Evolutionary conservation across 306 rosid genomes (phyloP), one percentile per base, ranked within the genome.

Genomic region (Pterocarpus macrocarpus): DNA sequence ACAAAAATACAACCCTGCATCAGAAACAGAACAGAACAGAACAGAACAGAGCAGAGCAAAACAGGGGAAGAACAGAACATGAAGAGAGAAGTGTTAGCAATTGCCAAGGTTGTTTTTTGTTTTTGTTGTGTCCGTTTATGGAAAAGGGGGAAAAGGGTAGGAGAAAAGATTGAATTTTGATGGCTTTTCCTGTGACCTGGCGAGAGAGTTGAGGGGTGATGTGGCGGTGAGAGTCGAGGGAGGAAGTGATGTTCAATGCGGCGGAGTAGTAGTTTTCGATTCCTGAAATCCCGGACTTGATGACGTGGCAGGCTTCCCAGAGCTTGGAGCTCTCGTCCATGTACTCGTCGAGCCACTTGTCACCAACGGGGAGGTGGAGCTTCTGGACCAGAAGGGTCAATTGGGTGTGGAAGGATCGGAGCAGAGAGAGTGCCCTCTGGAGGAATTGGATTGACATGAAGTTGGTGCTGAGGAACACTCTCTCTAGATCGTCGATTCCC

Each of bases 401-500:
- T 68, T 94, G 99, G 70, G 98, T 92, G 83, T 96, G 99, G 50
- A 87, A 93, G 30, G 99, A 94, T 88, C 99, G 91, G 43, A 96
- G 97, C 49, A 90, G 92, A 3, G 98, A 87, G n/a, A 96, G 95
- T 32, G 87, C 84, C 58, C 97, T 85, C 77, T 96, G 99, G 15
- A 96, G 97, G 87, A 96, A 96, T 86, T 96, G 99, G 85, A 96
- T 88, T 81, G 99, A 96, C 99, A 93, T 96, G 95, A 94, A 96
- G 85, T 91, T 96, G 62, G 85, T 96, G 17, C 87, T 88, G 4
- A 96, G 86, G 64, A 84, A 94, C 32, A 92, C 92, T 58, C 98
- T 71, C 66, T 96, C 99, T 12, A 96, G 99, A 89, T 96, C 99
- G 55, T 96, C 99, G 73, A 96, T 92, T 77, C 97, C 98, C 49